phyloP scores from a whole-genome alignment of 1,284 basidiomycete species.

The Omphalotus olearius region DNA sequence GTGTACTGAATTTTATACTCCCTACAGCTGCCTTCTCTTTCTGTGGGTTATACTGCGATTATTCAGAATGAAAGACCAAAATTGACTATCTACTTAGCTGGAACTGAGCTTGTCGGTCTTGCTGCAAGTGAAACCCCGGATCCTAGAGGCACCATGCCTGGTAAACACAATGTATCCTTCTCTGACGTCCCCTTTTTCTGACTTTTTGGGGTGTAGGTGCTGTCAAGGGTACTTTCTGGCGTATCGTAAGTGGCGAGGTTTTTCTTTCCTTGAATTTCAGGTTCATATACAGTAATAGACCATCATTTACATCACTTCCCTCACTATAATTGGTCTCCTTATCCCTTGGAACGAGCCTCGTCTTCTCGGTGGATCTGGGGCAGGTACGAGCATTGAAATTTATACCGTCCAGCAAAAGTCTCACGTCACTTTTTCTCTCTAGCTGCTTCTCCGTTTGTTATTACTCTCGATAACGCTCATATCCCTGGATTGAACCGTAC shows the following conservation, averaged over 20 bases:
- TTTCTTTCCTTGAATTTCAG: not conserved
- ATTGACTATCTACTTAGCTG: conserved; percentile 25
- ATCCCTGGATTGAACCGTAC: conserved; percentile 58
- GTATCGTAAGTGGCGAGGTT: conserved; percentile 29
- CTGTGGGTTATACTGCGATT: conserved; percentile 21
- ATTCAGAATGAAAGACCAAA: not conserved
- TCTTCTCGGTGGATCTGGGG: conserved; percentile 36
- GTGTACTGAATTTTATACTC: not conserved
- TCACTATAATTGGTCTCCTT: conserved; percentile 40
- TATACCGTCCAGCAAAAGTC: not conserved
- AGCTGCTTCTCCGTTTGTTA: conserved; percentile 60
- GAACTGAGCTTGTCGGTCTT: conserved; percentile 67
- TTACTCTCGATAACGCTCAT: conserved; percentile 56
- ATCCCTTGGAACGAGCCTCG: conserved; percentile 49
- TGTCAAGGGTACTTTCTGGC: conserved; percentile 45
- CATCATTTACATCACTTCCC: conserved; percentile 37
- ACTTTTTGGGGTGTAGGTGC: conserved; percentile 20
- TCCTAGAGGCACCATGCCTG: conserved; percentile 57
- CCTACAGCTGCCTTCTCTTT: conserved; percentile 58
- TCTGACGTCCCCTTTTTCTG: not conserved
- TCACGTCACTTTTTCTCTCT: conserved; percentile 19
- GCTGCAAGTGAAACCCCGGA: conserved; percentile 58
- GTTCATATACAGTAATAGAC: conserved; percentile 23
- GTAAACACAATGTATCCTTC: conserved; percentile 5
- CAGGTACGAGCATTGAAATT: conserved; percentile 19